Evolutionary conservation across 495 filamentous ascomycete species (phyloP).

Genomic region (Hypoxylon fuscum): DNA sequence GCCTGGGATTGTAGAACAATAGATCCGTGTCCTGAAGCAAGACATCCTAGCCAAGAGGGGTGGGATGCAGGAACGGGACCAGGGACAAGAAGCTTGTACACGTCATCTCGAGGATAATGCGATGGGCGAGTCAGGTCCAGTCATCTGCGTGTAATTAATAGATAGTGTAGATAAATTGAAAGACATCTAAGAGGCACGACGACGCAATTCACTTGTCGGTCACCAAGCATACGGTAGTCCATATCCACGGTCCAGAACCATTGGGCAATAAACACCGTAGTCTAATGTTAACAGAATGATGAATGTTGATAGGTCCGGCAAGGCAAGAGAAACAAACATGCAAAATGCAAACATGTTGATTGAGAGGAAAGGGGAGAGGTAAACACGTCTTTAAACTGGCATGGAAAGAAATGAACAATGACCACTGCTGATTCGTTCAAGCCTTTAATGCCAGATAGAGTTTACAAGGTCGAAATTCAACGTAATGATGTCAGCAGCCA

Average conservation of each 20-base stretch:
- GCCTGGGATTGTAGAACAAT: constrained; percentile 4
- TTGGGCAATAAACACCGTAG: neutral
- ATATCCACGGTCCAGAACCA: constrained; percentile 16
- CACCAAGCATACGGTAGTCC: neutral
- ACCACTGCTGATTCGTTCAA: constrained; percentile 5
- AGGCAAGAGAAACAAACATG: neutral
- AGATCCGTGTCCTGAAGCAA: neutral
- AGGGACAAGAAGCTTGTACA: constrained; percentile 25
- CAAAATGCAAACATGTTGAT: too few relatives aligned
- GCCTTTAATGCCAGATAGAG: constrained; percentile 2
- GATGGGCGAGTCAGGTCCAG: constrained; percentile 20
- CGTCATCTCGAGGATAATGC: constrained; percentile 21
- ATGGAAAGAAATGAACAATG: neutral
- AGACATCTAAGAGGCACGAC: constrained; percentile 3
- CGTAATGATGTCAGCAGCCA: too few relatives aligned
- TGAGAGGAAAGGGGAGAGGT: neutral
- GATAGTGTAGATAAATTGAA: constrained; percentile 15
- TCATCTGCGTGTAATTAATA: constrained; percentile 15
- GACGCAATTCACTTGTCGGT: constrained; percentile 1
- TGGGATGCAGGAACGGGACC: constrained; percentile 23
- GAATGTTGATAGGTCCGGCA: too few relatives aligned
- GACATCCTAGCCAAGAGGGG: neutral
- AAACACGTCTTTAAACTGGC: neutral
- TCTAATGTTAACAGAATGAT: too few relatives aligned
- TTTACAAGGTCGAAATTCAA: too few relatives aligned